Base-by-base conservation (phyloP, 208 protist species). In the Leishmania martiniquensis region DNA sequence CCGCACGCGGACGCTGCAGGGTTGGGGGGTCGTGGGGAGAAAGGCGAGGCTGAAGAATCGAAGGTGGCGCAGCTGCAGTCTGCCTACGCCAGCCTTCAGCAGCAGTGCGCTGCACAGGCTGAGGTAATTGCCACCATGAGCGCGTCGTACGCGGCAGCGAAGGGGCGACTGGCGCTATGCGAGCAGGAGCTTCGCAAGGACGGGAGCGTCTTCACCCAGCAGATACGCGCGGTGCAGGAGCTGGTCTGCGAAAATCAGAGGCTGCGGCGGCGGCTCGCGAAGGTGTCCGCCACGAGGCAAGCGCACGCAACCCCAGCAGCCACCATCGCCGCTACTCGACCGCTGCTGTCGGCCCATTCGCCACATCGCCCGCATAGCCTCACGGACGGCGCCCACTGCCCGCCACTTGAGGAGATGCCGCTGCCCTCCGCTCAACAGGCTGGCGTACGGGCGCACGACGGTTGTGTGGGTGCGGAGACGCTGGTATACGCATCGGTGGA, bases 171-270 rank as follows among this genome's bases (percentile, higher is more conserved):
- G 42, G 67, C 85, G 55, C 73, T 87, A 25, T 92, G 87, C 67
- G 87, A 93, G 70, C 80, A 66, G 63, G 94, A 96, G 80, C 75
- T 97, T 37, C 80, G 82, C 47, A 91, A 87, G 52, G 94, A 97
- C 54, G 89, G 91, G 54, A 45, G 39, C n/a, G 87, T 92, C n/a
- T 97, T 97, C 76, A 77, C 86, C 13, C 79, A 83, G 34, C 91
- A 97, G 67, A 93, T 96, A 29, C 29, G 76, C 13, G 86, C 85
- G 2, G 89, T 93, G 78, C 67, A 90, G 75, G 73, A 54, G 32
- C 75, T 96, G 1, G 57, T 89, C n/a, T 37, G 78, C 12, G 87
- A 93, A 34, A 96, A 95, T 70, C 77, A 80, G 37, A 63, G 49
- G 37, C 71, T 95, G 72, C 78, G 78, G 20, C 74, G 77, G 51